phyloP scores from a whole-genome alignment of 2,329 filamentous ascomycete species.

The Akanthomyces muscarius region DNA sequence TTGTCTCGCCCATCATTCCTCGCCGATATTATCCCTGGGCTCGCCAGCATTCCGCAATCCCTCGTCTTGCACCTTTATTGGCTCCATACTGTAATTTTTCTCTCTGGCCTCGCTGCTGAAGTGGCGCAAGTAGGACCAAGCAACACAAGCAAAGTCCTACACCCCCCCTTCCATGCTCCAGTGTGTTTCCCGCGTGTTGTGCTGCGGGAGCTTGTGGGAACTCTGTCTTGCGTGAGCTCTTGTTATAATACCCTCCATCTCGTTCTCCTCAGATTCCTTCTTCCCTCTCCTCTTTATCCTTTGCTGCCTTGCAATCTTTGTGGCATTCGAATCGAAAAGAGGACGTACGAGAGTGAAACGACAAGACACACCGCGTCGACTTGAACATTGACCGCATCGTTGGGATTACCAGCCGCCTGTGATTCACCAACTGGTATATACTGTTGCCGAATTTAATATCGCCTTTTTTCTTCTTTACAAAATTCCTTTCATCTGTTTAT shows the following conservation, averaged over 20 bases:
- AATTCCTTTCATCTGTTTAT: constrained; percentile 1
- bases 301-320: neutral
- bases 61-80: constrained; percentile 1
- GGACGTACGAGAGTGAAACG: neutral
- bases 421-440: constrained; percentile 11
- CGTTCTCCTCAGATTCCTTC: neutral
- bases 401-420: neutral
- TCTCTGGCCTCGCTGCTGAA: neutral
- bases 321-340: neutral
- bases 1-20: constrained; percentile 38
- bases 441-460: constrained; percentile 14
- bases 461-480: neutral
- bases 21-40: constrained; percentile 20
- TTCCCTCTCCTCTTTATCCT: constrained; percentile 12
- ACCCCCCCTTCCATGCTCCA: neutral
- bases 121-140: neutral
- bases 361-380: neutral
- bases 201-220: constrained; percentile 4
- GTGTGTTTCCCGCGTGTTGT: constrained; percentile 2
- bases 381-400: neutral
- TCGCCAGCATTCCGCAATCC: constrained; percentile 16
- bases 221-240: constrained; percentile 6
- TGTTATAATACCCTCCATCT: constrained; percentile 12
- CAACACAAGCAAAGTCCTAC: neutral
- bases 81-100: neutral